Percentiles rank a stretch among this genome's conserved stretches.
These are phyloP conservation scores for Colletotrichum zoysiae DNA, from an alignment of 2,329 filamentous ascomycete species.

Conservation along the genomic window DNA sequence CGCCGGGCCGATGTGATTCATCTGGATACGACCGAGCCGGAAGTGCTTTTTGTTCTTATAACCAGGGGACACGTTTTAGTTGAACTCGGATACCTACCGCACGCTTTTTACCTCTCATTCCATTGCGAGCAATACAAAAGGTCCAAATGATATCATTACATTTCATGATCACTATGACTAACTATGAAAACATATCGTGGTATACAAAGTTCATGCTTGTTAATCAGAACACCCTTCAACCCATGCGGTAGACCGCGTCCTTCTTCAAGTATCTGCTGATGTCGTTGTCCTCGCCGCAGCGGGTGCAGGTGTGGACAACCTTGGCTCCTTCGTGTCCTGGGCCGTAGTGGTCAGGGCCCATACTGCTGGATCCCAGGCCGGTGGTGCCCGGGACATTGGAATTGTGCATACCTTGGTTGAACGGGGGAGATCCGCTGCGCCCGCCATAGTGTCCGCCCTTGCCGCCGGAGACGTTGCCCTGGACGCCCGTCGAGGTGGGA, in stretches of 20 bases:
- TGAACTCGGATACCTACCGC: no score
- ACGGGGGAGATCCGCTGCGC: slow-evolving; percentile 23
- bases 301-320: slow-evolving; percentile 40
- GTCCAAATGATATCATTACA: not conserved
- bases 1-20: no score
- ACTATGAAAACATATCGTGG: slow-evolving; percentile 12
- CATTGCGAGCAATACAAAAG: not conserved
- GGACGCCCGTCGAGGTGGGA: not conserved
- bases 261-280: slow-evolving; percentile 44
- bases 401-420: slow-evolving; percentile 27
- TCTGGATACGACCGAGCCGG: no score
- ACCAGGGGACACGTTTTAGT: not conserved
- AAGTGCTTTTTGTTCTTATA: no score
- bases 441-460: slow-evolving; percentile 18
- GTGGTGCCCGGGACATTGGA: slow-evolving; percentile 23
- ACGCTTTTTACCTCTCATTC: not conserved
- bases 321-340: slow-evolving; percentile 42
- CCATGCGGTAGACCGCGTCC: slow-evolving; percentile 42
- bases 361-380: slow-evolving; percentile 15
- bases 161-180: slow-evolving; percentile 32
- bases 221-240: not conserved
- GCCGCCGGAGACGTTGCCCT: slow-evolving; percentile 9
- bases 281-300: slow-evolving; percentile 42
- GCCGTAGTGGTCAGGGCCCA: slow-evolving; percentile 42
- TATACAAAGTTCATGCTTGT: slow-evolving; percentile 22